phyloP scores from a whole-genome alignment of 108 stramenopile species.

The Chaetoceros tenuissimus region DNA sequence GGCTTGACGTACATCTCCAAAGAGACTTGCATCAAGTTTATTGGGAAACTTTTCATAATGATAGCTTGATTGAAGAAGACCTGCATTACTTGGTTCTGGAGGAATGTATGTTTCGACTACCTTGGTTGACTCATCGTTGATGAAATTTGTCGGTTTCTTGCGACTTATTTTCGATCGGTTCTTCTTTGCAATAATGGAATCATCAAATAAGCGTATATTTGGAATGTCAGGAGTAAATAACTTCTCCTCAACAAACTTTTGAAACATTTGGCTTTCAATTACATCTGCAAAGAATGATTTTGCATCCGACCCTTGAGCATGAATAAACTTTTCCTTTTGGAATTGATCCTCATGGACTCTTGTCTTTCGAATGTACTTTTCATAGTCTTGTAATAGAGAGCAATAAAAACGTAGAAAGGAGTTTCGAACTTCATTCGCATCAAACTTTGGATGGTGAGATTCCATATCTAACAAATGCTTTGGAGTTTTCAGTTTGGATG shows the following conservation, averaged over 20 bases:
- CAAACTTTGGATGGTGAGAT: slow-evolving; percentile 27
- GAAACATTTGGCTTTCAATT: slow-evolving; percentile 64
- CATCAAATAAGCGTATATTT: slow-evolving; percentile 81
- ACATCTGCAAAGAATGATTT: slow-evolving; percentile 22
- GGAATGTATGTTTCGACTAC: slow-evolving; percentile 34
- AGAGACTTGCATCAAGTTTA: too few relatives aligned
- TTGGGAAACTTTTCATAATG: slow-evolving; percentile 37
- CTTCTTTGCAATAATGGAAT: slow-evolving; percentile 76
- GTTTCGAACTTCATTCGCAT: slow-evolving; percentile 40
- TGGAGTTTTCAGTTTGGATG: background rate
- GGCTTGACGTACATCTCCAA: too few relatives aligned
- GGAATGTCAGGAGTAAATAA: slow-evolving; percentile 42
- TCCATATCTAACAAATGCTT: background rate
- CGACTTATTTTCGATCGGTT: slow-evolving; percentile 57
- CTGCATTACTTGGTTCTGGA: slow-evolving; percentile 40
- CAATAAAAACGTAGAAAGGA: slow-evolving; percentile 78
- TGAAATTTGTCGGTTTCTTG: slow-evolving; percentile 65
- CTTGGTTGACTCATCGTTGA: slow-evolving; percentile 38
- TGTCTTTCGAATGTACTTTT: too few relatives aligned
- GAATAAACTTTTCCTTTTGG: slow-evolving; percentile 40
- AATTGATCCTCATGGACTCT: slow-evolving; percentile 30
- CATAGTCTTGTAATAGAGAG: slow-evolving; percentile 51
- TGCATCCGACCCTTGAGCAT: slow-evolving; percentile 10
- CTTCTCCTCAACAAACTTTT: slow-evolving; percentile 63
- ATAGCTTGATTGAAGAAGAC: slow-evolving; percentile 32